Evolutionary conservation across 345 rosid genomes (phyloP), one percentile per base, ranked within the genome.

Genomic region (Corymbia maculata): DNA sequence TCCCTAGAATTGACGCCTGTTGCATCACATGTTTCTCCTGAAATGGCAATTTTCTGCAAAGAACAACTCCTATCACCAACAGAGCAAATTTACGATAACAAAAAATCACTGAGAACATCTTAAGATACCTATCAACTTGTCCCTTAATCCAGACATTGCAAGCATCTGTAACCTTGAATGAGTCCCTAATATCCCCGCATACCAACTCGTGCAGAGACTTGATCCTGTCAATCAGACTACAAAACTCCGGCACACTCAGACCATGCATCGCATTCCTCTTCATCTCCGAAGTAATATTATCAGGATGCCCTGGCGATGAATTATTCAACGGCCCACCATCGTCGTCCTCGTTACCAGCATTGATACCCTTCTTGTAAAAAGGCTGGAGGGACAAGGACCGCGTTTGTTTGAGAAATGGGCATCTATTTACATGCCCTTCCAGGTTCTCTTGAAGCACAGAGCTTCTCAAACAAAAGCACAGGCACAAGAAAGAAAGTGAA

Each of bases 11-110:
- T 0, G 99, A 95, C 15, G 96, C 99, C 91, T 96, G 98, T 51
- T 96, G 99, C 87, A 90, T 88, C 42, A 95, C 99, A 93, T 97
- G 99, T 88, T 96, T 97, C 94, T 95, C 97, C 88, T 97, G 98
- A 92, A 95, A 95, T 26, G 99, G 99, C 87, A 97, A 75, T 86
- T 94, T 95, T 91, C 99, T 97, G 93, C 91, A 88, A 90, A 88
- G 86, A 93, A 87, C 11, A 88, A 90, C 51, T 86, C 87, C 86
- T 52, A 86, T 86, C 90, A 51, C 85, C 87, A 88, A 52, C 68
- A 45, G 89, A 30, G 87, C 86, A 52, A 3, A 53, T 21, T 0
- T 8, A 53, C 1, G 13, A 28, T 47, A 12, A 13, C 19, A n/a
- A n/a, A 45, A 75, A 70, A 21, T 52, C 51, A 68, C 32, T n/a